Percentiles rank a stretch among this genome's conserved stretches.
Conservation (phyloP, 2,329 filamentous ascomycete species). For the Coniochaeta sp. region DNA sequence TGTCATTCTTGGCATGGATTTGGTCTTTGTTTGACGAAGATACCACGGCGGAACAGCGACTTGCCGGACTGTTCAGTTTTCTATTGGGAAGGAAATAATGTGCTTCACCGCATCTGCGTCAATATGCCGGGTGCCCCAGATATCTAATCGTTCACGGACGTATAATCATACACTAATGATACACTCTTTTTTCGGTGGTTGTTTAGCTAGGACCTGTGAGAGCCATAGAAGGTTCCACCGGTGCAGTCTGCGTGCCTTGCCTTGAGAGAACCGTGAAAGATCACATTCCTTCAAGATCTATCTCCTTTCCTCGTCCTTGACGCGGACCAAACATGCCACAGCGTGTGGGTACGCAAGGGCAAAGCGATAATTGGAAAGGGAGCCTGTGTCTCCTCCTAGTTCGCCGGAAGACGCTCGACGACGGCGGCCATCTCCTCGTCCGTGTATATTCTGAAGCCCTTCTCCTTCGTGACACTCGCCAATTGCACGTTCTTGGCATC, state of each 20-base stretch:
- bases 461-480: slow-evolving; percentile 94
- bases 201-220: background rate
- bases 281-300: background rate
- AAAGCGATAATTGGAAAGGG: background rate
- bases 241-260: background rate
- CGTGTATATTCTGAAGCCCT: slow-evolving; percentile 96
- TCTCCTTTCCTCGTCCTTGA: background rate
- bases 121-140: background rate
- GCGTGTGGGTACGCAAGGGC: background rate
- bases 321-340: background rate
- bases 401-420: slow-evolving; percentile 71
- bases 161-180: background rate
- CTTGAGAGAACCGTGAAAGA: background rate
- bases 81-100: background rate
- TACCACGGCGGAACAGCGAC: background rate
- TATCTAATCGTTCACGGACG: background rate
- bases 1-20: background rate
- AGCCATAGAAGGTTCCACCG: background rate
- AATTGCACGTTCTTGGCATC: slow-evolving; percentile 98
- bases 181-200: background rate
- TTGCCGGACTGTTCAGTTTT: background rate
- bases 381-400: slow-evolving; percentile 31
- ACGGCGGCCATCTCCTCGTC: slow-evolving; percentile 95
- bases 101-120: background rate
- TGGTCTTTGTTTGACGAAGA: background rate